Evolutionary conservation across 108 stramenopile species (phyloP).

Genomic region (Skeletonema menzelii): DNA sequence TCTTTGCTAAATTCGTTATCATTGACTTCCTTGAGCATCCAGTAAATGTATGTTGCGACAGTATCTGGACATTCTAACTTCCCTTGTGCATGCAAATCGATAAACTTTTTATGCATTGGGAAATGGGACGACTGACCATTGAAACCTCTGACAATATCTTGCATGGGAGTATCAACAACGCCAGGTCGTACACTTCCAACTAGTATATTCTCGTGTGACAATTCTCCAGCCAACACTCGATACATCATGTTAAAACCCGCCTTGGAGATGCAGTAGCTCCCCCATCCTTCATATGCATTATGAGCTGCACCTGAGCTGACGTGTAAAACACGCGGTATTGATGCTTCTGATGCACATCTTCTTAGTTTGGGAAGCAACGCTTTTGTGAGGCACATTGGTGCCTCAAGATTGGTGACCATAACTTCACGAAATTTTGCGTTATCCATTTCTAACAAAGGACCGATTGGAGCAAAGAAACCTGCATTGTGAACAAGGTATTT

Average conservation of each 20-base stretch:
- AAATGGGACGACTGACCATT: constrained; percentile 32
- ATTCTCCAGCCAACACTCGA: constrained; percentile 48
- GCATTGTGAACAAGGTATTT: constrained; percentile 67
- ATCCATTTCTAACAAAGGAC: constrained; percentile 42
- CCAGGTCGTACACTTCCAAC: constrained; percentile 64
- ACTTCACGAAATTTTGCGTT: constrained; percentile 37
- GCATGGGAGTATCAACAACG: constrained; percentile 78
- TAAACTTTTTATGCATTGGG: constrained; percentile 48
- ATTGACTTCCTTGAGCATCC: constrained; percentile 35
- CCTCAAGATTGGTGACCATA: constrained; percentile 50
- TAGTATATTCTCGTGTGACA: constrained; percentile 39
- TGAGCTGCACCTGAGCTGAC: constrained; percentile 61
- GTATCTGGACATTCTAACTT: constrained; percentile 29
- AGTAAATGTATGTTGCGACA: constrained; percentile 35
- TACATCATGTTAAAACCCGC: constrained; percentile 71
- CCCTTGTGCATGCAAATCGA: constrained; percentile 20
- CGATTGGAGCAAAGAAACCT: constrained; percentile 62
- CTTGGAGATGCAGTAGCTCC: constrained; percentile 64
- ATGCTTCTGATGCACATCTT: constrained; percentile 19
- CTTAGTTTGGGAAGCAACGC: constrained; percentile 54
- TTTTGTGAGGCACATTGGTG: constrained; percentile 61
- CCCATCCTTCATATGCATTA: constrained; percentile 67
- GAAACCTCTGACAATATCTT: constrained; percentile 58
- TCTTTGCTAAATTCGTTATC: constrained; percentile 31
- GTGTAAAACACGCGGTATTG: constrained; percentile 48